Evolutionary conservation across 169 alveolate species (phyloP), one percentile per base, ranked within the genome.

Genomic region (Plasmodium gonderi): DNA sequence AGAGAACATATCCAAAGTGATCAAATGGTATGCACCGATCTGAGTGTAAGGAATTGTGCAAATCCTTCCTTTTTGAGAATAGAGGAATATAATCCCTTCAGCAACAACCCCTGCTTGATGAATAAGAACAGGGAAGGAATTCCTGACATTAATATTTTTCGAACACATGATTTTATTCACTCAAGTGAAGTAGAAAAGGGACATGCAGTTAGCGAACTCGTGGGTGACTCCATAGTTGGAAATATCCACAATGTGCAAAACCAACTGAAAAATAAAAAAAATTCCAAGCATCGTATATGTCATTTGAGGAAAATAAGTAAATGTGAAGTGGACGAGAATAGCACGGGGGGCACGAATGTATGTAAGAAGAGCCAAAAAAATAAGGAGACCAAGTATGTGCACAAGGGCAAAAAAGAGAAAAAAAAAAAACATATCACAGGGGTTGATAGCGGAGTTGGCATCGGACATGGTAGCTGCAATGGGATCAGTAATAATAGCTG

Each of bases 251-350:
- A 29, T n/a, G 40, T 23, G 33, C 17, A 60, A 6, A 60, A 14
- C 36, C 36, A 60, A 11, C 5, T 60, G 8, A 60, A 60, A 4
- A 60, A 7, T 60, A 60, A n/a, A n/a, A 60, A 60, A 23, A 2
- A 26, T n/a, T 12, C 26, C 12, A 60, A 36, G 12, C 40, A 60
- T 11, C 72, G 72, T 3, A 60, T 60, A 3, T n/a, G 76, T 8
- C 42, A 14, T 64, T 54, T 64, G 49, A 80, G 40, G 42, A 80
- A 80, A 80, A 60, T 36, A 36, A 80, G 42, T 12, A 17, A 80
- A 23, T 38, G 33, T 14, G 47, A 38, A 1, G 8, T 26, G 33
- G 69, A 40, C 12, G 77, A 69, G 12, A 54, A 80, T 26, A 69
- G 23, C 40, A 29, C 12, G 49, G n/a, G 23, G n/a, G 45, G 42